Percentiles rank a stretch among this genome's conserved stretches.
Evolutionary conservation across 345 rosid species (phyloP).

Genomic region (Garcia nutans): DNA sequence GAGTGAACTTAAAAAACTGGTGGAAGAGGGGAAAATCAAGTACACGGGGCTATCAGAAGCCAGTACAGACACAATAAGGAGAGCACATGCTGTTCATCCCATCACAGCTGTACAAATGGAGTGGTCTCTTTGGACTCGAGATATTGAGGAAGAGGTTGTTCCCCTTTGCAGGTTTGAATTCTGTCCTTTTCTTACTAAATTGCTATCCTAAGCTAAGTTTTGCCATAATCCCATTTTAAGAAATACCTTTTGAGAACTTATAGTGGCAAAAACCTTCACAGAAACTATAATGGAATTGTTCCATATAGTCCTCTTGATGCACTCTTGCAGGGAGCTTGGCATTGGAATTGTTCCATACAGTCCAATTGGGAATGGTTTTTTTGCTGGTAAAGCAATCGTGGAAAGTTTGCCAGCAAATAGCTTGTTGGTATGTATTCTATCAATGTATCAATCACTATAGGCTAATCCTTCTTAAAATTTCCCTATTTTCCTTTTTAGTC

Average conservation of each 20-base stretch:
- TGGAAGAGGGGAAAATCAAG: slow-evolving; percentile 56
- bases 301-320: too few relatives aligned
- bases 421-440: slow-evolving; percentile 33
- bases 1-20: slow-evolving; percentile 57
- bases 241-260: background rate
- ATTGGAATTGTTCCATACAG: slow-evolving; percentile 56
- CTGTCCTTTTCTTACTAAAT: background rate
- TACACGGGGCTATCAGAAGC: slow-evolving; percentile 57
- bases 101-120: slow-evolving; percentile 66
- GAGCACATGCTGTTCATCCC: slow-evolving; percentile 65
- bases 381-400: slow-evolving; percentile 47
- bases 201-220: too few relatives aligned
- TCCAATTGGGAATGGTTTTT: slow-evolving; percentile 60
- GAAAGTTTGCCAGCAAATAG: slow-evolving; percentile 37
- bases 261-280: too few relatives aligned
- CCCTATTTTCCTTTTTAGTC: background rate
- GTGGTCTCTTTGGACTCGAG: slow-evolving; percentile 66
- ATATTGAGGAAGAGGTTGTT: slow-evolving; percentile 52
- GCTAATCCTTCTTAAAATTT: background rate
- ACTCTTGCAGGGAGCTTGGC: slow-evolving; percentile 48
- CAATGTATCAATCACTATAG: background rate
- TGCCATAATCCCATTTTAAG: background rate
- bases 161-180: slow-evolving; percentile 47
- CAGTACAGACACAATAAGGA: slow-evolving; percentile 55
- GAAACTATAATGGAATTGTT: too few relatives aligned